phyloP scores from a whole-genome alignment of 2,329 filamentous ascomycete genomes.

The Trichoderma sp. region DNA sequence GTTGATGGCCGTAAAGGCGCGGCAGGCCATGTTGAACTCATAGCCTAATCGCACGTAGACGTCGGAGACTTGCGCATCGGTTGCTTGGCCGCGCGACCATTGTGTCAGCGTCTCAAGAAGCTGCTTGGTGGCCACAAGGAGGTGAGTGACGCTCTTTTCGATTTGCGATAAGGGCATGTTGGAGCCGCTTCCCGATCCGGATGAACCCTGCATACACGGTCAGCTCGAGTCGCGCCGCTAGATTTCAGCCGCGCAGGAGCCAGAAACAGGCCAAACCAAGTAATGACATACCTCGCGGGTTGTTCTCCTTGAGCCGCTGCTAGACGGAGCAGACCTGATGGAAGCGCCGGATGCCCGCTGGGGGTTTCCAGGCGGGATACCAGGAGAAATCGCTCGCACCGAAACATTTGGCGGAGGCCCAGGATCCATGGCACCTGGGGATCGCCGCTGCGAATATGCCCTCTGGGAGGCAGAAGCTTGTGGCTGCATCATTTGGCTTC shows the following conservation, averaged over 20 bases:
- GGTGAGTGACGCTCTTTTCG: conserved; percentile 97
- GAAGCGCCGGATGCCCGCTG: conserved; percentile 64
- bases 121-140: conserved; percentile 96
- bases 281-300: conserved; percentile 35
- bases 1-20: conserved; percentile 93
- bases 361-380: conserved; percentile 50
- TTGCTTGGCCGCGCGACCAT: conserved; percentile 91
- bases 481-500: conserved; percentile 45
- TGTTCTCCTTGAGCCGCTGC: conserved; percentile 30
- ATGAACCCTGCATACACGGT: conserved; percentile 32
- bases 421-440: conserved; percentile 59
- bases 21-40: conserved; percentile 98
- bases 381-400: conserved; percentile 59
- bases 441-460: conserved; percentile 54
- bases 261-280: not conserved
- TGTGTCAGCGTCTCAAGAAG: conserved; percentile 94
- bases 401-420: conserved; percentile 56
- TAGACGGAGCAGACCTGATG: conserved; percentile 54
- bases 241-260: not conserved
- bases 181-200: conserved; percentile 60
- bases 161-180: conserved; percentile 86
- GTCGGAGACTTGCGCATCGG: conserved; percentile 93
- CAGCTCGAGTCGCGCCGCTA: conserved; percentile 24
- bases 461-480: conserved; percentile 48
- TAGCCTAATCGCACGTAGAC: conserved; percentile 97